Conservation (phyloP, 768 basidiomycete species). For the Hygrocybe punicea region DNA sequence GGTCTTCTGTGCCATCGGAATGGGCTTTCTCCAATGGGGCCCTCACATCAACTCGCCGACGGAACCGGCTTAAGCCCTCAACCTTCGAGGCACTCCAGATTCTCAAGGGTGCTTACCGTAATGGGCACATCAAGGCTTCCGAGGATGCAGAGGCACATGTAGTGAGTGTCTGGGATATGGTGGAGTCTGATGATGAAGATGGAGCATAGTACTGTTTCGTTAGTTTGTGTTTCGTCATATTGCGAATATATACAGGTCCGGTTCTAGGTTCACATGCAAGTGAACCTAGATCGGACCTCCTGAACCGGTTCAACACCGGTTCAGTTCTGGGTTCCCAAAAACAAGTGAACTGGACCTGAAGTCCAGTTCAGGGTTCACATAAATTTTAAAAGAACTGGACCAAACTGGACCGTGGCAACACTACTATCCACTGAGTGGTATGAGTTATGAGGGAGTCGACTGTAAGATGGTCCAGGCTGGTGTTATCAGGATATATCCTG, state of each 20-base stretch:
- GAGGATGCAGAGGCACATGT: neutral
- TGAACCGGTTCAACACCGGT: neutral
- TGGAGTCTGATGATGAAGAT: neutral
- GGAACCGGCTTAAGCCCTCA: conserved; percentile 18
- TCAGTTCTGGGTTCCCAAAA: neutral
- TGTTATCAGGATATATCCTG: no score
- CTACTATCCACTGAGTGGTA: no score
- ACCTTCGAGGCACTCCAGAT: conserved; percentile 28
- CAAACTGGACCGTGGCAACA: neutral
- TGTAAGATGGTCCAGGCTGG: no score
- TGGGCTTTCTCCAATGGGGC: conserved; percentile 26
- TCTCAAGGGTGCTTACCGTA: conserved; percentile 16
- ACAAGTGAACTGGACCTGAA: neutral
- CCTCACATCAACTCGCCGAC: conserved; percentile 19
- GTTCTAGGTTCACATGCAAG: neutral
- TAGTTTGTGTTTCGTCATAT: neutral
- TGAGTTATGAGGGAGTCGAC: no score
- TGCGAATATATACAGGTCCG: neutral
- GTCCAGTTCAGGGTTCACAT: neutral
- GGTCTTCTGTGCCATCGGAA: conserved; percentile 27
- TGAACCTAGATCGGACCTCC: neutral
- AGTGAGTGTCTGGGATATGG: neutral
- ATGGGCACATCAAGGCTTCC: neutral
- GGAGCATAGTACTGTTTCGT: neutral
- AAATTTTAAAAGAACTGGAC: neutral